Conservation (phyloP, 495 filamentous ascomycete genomes). For the Collariella sp. region DNA sequence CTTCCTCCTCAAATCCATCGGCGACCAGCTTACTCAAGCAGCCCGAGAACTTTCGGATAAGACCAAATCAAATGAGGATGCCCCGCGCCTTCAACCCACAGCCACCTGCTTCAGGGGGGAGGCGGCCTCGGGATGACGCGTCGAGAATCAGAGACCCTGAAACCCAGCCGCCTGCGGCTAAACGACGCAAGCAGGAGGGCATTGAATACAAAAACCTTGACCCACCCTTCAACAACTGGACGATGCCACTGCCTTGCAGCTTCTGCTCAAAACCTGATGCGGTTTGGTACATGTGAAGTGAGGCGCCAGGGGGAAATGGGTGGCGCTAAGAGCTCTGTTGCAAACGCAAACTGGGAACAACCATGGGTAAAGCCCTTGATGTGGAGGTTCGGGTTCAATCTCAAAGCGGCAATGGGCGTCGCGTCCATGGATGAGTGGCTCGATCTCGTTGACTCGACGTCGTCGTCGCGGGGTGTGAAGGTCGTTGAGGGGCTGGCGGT, state of each 20-base stretch:
- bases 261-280: slow-evolving; percentile 10
- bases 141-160: neutral
- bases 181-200: too few relatives aligned
- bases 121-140: neutral
- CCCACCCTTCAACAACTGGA: neutral
- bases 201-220: neutral
- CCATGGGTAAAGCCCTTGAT: slow-evolving; percentile 10
- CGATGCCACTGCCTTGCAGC: slow-evolving; percentile 5
- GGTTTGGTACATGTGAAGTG: too few relatives aligned
- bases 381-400: neutral
- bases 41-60: neutral
- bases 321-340: too few relatives aligned
- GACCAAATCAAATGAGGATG: too few relatives aligned
- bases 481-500: neutral
- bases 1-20: slow-evolving; percentile 1
- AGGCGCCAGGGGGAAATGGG: too few relatives aligned
- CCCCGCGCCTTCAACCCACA: too few relatives aligned
- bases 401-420: neutral
- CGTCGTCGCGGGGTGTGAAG: neutral
- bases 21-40: neutral
- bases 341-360: too few relatives aligned
- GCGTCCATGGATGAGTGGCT: neutral
- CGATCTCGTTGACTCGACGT: neutral
- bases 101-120: too few relatives aligned
- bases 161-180: neutral